Evolutionary conservation across 2,329 filamentous ascomycete species (phyloP).

Genomic region (Pestalotiopsis sp.): DNA sequence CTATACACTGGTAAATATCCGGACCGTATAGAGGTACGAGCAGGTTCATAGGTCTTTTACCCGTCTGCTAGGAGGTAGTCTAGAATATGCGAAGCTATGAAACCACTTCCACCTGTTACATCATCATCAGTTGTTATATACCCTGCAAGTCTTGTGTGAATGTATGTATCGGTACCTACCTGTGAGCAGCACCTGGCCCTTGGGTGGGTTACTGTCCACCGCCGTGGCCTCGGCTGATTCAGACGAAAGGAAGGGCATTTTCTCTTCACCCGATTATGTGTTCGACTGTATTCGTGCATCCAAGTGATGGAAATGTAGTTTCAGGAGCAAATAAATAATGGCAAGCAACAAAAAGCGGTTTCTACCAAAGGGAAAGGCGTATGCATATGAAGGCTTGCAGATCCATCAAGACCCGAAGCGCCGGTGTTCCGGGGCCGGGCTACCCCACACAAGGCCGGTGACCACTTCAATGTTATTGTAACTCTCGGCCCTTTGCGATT

Average conservation of each 20-base stretch:
- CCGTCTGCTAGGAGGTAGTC: slow-evolving; percentile 45
- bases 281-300: background rate
- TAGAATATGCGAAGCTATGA: slow-evolving; percentile 56
- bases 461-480: background rate
- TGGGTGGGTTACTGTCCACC: background rate
- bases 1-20: slow-evolving; percentile 22
- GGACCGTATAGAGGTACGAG: slow-evolving; percentile 11
- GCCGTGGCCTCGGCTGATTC: background rate
- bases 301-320: background rate
- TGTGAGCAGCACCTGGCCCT: slow-evolving; percentile 28
- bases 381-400: background rate
- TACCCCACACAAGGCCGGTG: slow-evolving; percentile 11
- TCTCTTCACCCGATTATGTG: background rate
- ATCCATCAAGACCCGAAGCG: background rate
- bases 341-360: background rate
- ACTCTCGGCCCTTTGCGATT: background rate
- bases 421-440: slow-evolving; percentile 7
- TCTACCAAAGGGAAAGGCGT: background rate
- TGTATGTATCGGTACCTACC: slow-evolving; percentile 18
- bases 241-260: background rate
- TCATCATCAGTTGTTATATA: background rate
- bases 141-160: background rate
- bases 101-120: slow-evolving; percentile 49
- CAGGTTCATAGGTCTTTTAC: slow-evolving; percentile 22
- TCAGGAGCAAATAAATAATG: background rate